phyloP scores from a whole-genome alignment of 2,329 filamentous ascomycete species.

The Aspergillus sp. region DNA sequence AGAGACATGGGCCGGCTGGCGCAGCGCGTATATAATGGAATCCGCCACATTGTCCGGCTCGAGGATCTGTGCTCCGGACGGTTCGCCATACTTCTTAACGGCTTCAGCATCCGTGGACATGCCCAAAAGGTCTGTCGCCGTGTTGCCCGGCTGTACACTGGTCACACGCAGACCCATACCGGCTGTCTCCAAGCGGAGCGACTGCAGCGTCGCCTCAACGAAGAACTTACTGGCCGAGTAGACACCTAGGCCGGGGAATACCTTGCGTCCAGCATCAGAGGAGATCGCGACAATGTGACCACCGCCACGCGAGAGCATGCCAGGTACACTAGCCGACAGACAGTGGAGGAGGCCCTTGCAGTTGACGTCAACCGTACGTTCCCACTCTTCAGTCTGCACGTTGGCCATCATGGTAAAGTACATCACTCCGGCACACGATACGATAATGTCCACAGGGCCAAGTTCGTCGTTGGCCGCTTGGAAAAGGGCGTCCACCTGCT shows the following conservation, averaged over 20 bases:
- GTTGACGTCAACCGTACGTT: slow-evolving; percentile 80
- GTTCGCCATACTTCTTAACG: slow-evolving; percentile 75
- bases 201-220: slow-evolving; percentile 78
- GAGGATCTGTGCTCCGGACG: slow-evolving; percentile 73
- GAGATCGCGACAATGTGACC: slow-evolving; percentile 81
- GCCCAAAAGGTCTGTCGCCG: slow-evolving; percentile 68
- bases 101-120: slow-evolving; percentile 78
- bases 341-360: slow-evolving; percentile 80
- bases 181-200: slow-evolving; percentile 72
- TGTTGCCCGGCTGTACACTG: slow-evolving; percentile 75
- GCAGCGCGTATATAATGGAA: slow-evolving; percentile 72
- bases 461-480: slow-evolving; percentile 61
- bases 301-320: slow-evolving; percentile 68
- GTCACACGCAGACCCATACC: slow-evolving; percentile 73
- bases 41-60: slow-evolving; percentile 71
- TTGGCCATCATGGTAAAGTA: slow-evolving; percentile 89
- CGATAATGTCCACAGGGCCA: slow-evolving; percentile 75
- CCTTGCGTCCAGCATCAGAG: slow-evolving; percentile 78
- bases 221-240: slow-evolving; percentile 86
- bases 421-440: slow-evolving; percentile 81
- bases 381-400: slow-evolving; percentile 72
- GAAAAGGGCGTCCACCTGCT: slow-evolving; percentile 68
- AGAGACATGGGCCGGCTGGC: slow-evolving; percentile 72
- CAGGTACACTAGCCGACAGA: slow-evolving; percentile 68
- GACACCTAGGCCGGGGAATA: slow-evolving; percentile 78